Evolutionary conservation across 495 filamentous ascomycete species (phyloP), one percentile per base, ranked within the genome.

Genomic region (Penicillium canariense): DNA sequence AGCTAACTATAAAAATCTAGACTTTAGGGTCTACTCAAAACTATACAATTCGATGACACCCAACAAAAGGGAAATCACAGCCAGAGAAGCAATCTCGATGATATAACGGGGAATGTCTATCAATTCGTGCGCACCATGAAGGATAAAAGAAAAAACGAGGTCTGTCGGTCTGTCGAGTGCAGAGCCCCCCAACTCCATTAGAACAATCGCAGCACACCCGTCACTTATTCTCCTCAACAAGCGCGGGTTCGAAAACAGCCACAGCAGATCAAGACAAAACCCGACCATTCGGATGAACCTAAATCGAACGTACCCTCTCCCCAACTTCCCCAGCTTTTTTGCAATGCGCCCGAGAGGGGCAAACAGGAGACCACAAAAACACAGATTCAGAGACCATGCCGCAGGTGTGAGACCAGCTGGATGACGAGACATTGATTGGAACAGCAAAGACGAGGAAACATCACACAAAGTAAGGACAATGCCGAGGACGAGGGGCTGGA

Each of bases 211-310:
- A 54, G 48, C 51, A 59, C 55, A 49, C 55, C 58, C 60, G 59
- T 66, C 64, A 69, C n/a, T 73, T 64, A 70, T 14, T 65, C 61
- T 68, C 58, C 61, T 59, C 61, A 52, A 50, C 62, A 66, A 68
- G 67, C 67, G 59, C 25, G 38, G 38, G 25, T n/a, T 20, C 63
- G 42, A 68, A 69, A 56, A 67, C 61, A 68, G 61, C 58, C 66
- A 66, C 67, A 47, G 67, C 67, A 71, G 62, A 63, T 68, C 60
- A 64, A 69, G 31, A 54, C 61, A 58, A 57, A 42, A 12, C 48
- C 62, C 63, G 67, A 66, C 66, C 54, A 42, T 42, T 25, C 4
- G 11, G 38, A 25, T 5, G 62, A 68, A 67, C 38, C 20, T 69
- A 68, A 66, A 74, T 70, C 60, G 63, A 64, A 56, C 49, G 47